Evolutionary conservation across 2,329 filamentous ascomycete genomes (phyloP), one percentile per base, ranked within the genome.

Genomic region (Paecilomyces niveus): DNA sequence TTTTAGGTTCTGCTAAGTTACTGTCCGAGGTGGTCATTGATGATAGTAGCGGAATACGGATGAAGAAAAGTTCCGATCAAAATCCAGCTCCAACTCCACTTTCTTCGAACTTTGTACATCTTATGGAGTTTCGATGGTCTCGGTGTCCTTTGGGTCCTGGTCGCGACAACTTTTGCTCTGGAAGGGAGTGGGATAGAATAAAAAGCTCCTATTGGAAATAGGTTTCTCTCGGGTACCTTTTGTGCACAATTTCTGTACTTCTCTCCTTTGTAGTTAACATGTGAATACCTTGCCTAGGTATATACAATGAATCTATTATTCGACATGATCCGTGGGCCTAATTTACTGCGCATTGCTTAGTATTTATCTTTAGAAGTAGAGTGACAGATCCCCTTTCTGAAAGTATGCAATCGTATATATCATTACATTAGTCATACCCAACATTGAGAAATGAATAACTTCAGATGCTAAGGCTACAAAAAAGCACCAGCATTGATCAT

Each of bases 401-500:
- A 29, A 52, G 50, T 11, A 52, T 52, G 22, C 21, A 26, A 52
- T 24, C 22, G 26, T 52, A 52, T 52, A 52, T 52, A 45, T 45
- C 39, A 45, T 45, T 45, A 52, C 22, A 24, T 29, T 52, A 24
- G 21, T 52, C 50, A 29, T 52, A 52, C 50, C 50, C 50, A 52
- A 52, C 21, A 29, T 52, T 29, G 50, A 22, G 50, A 61, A 61
- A 61, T 50, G 59, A 59, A 53, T 61, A 58, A 62, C 65, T 59
- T 61, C 61, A 62, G 62, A 59, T 33, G 59, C 58, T 61, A 56
- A 57, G 54, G 56, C 57, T 57, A 60, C 31, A 57, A 58, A 58
- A 57, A 58, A 60, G 61, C 61, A 60, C 60, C 61, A 56, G 58
- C 63, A 60, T 55, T 63, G 59, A 59, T 61, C 57, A 63, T 45